These are phyloP conservation scores for Aspergillus brasiliensis DNA, from an alignment of 2,329 filamentous ascomycete species.

Conservation along the genomic window DNA sequence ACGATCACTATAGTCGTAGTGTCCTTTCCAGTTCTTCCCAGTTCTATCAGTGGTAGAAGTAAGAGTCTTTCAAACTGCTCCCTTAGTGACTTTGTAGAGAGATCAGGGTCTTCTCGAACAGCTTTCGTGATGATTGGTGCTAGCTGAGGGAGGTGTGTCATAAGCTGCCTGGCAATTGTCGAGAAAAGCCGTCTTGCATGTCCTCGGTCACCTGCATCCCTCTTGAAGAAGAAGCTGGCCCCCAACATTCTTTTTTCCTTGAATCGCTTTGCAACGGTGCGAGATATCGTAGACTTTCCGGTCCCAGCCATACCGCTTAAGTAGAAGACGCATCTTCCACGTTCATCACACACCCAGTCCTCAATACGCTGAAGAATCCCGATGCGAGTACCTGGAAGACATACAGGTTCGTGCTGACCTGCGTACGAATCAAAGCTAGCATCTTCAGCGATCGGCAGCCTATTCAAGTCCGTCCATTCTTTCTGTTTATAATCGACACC, in stretches of 20 bases:
- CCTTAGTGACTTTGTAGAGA: slow-evolving; percentile 26
- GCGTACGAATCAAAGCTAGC: too few relatives aligned
- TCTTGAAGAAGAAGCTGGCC: slow-evolving; percentile 52
- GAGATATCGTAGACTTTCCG: slow-evolving; percentile 31
- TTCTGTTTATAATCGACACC: too few relatives aligned
- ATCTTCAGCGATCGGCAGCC: too few relatives aligned
- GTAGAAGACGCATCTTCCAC: slow-evolving; percentile 36
- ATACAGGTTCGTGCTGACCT: too few relatives aligned
- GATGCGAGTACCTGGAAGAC: too few relatives aligned
- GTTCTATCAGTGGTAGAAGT: slow-evolving; percentile 23
- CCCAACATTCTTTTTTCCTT: slow-evolving; percentile 26
- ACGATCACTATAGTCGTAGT: slow-evolving; percentile 18
- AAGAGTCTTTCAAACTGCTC: slow-evolving; percentile 34
- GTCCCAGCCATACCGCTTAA: slow-evolving; percentile 42
- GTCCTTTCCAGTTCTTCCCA: too few relatives aligned
- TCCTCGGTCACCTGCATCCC: slow-evolving; percentile 43
- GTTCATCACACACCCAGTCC: too few relatives aligned
- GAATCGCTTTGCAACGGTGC: slow-evolving; percentile 34
- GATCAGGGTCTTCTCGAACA: slow-evolving; percentile 25
- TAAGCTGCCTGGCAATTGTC: slow-evolving; percentile 36
- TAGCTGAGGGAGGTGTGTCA: slow-evolving; percentile 8
- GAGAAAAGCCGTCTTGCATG: slow-evolving; percentile 42
- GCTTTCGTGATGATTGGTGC: slow-evolving; percentile 19
- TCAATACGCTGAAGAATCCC: too few relatives aligned
- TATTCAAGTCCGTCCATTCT: too few relatives aligned